phyloP scores from a whole-genome alignment of 129 eudicot species.

The Tanacetum coccineum region DNA sequence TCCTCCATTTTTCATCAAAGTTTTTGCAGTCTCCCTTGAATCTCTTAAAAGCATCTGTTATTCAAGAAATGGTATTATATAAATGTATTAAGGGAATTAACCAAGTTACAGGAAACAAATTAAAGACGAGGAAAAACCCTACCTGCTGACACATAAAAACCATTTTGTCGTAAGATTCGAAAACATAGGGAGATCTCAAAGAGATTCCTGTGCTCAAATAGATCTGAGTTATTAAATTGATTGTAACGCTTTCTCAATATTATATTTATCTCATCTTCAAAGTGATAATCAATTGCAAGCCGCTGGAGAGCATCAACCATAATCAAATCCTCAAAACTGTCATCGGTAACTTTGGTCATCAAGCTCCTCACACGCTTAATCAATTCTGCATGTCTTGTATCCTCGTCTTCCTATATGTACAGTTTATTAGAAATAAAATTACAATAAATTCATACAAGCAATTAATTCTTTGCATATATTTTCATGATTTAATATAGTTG shows the following conservation, averaged over 20 bases:
- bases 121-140: background rate
- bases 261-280: background rate
- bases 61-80: background rate
- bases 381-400: background rate
- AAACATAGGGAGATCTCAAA: constrained; percentile 4
- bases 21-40: constrained; percentile 18
- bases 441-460: background rate
- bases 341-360: background rate
- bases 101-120: background rate
- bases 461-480: background rate
- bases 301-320: constrained; percentile 20
- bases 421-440: background rate
- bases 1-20: background rate
- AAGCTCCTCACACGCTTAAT: constrained; percentile 2
- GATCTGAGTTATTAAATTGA: background rate
- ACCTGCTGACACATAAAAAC: constrained; percentile 12
- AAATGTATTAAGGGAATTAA: background rate
- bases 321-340: constrained; percentile 11
- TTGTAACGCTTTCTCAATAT: constrained; percentile 4
- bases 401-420: background rate
- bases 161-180: constrained; percentile 15
- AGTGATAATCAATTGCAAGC: constrained; percentile 13
- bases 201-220: background rate
- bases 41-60: constrained; percentile 25
- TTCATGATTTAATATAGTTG: background rate